Base-by-base conservation (phyloP, 1,284 basidiomycete species). In the Melampsora americana region DNA sequence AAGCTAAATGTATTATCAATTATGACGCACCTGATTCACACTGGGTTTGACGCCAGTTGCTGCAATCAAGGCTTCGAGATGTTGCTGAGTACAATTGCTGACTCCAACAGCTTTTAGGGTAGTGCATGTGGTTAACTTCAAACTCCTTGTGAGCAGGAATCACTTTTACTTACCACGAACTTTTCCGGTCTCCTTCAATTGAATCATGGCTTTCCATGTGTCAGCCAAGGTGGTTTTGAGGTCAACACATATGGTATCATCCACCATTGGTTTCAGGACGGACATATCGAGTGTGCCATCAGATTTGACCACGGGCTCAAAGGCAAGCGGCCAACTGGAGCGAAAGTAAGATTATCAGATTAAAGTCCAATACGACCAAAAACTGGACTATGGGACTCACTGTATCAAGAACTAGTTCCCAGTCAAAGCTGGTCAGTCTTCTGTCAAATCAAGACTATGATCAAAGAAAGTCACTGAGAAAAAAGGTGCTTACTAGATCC, bases 191-290 rank as follows among this genome's bases (percentile, higher is more conserved):
- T 82, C 80, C 75, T 81, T 78, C 32, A 83, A 78, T 30, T 78
- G 78, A 72, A 82, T 78, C 56, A 83, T 67, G 0, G 80, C 82
- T 78, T 82, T 81, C 82, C 82, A 83, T 18, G 82, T 83, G 78
- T 83, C 80, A 30, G 81, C 81, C 65, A 82, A 71, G n/a, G 80
- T 78, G 2, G 79, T 80, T 59, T 81, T 48, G 39, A 78, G 78
- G 78, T 82, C 82, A 30, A 83, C 78, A 39, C 70, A 70, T 44
- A 79, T 75, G 26, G 59, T 42, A 23, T 61, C 46, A 23, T 78
- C 78, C 35, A 81, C 79, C 50, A 79, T 77, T 30, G 78, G 69
- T 42, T 79, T 53, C 44, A 72, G 80, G 16, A 81, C 64, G 5
- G 82, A 78, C 6, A 79, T 79, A 23, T 78, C 61, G 20, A 77